Evolutionary conservation across 2,329 filamentous ascomycete species (phyloP), one percentile per base, ranked within the genome.

Genomic region (Sporothrix euskadiensis): DNA sequence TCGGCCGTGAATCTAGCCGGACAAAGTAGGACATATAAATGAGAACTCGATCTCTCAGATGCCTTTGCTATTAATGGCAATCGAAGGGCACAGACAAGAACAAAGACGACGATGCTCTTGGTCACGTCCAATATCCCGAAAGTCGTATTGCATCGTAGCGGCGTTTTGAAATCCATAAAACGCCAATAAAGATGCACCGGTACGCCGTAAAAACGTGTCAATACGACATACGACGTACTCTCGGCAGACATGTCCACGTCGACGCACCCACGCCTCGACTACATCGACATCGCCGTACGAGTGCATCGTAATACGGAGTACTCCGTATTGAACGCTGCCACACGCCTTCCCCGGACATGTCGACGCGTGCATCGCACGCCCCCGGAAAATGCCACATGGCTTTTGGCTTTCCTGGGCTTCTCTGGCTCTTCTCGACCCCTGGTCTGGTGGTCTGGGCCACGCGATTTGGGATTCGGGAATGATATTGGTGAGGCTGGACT

Each of bases 331-430:
- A 12, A n/a, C n/a, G n/a, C 52, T 14, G 12, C 35, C 35, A 44
- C 59, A 63, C 59, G 30, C 57, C 59, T 44, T 35, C 59, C 59
- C 57, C 26, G 57, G 57, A 39, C 32, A 35, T 41, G n/a, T 26
- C 9, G 9, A 41, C 4, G 26, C 14, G 26, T 59, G 5, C 52
- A 26, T 56, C 22, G 56, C 59, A 26, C 35, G n/a, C 59, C 59
- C 59, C 59, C 59, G 35, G 59, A 63, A 19, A 65, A 65, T 65
- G 59, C 59, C 59, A 65, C 59, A 65, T 65, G 59, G 59, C 39
- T 44, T 44, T 41, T 26, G 35, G 9, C 35, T 26, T 65, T 44
- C 10, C 10, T 35, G 35, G 14, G 19, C 32, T n/a, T 4, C 12
- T 61, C 6, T 30, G 16, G 14, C n/a, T 52, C 19, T 19, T 52